Conservation (phyloP, 2,329 filamentous ascomycete species). For the Botrytis byssoidea region DNA sequence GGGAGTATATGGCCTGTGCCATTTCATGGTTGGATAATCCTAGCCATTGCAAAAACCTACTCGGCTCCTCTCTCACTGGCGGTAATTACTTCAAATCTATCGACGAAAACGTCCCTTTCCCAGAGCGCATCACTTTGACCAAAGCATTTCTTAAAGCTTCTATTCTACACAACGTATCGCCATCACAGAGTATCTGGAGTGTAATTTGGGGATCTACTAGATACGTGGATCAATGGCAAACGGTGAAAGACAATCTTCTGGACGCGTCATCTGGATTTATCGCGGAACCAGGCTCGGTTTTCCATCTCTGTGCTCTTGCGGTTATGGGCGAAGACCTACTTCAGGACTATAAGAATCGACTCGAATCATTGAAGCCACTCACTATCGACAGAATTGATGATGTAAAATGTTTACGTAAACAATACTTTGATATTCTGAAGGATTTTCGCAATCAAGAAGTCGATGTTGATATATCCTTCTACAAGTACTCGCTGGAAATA, state of each 20-base stretch:
- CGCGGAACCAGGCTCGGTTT: conserved; percentile 22
- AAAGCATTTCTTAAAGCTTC: conserved; percentile 28
- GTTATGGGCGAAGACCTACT: conserved; percentile 29
- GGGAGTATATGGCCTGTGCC: conserved; percentile 23
- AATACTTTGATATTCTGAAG: conserved; percentile 27
- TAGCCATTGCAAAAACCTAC: conserved; percentile 18
- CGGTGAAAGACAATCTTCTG: conserved; percentile 23
- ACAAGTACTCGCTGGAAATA: conserved; percentile 29
- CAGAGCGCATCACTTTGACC: conserved; percentile 26
- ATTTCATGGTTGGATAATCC: conserved; percentile 24
- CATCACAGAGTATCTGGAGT: conserved; percentile 17
- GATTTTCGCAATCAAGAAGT: conserved; percentile 24
- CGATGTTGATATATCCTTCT: conserved; percentile 25
- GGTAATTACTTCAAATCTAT: conserved; percentile 29
- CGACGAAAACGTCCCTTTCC: conserved; percentile 25
- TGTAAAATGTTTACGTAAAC: conserved; percentile 14
- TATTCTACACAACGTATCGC: conserved; percentile 4
- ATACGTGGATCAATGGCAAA: conserved; percentile 25
- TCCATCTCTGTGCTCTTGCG: conserved; percentile 26
- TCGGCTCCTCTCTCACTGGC: conserved; percentile 15
- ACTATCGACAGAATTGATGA: neutral
- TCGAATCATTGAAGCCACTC: conserved; percentile 2
- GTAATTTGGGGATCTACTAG: conserved; percentile 19
- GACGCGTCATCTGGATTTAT: conserved; percentile 21
- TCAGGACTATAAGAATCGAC: conserved; percentile 18